Evolutionary conservation across 352 stramenopile genomes (phyloP), one percentile per base, ranked within the genome.

Genomic region (Pythium oligandrum): DNA sequence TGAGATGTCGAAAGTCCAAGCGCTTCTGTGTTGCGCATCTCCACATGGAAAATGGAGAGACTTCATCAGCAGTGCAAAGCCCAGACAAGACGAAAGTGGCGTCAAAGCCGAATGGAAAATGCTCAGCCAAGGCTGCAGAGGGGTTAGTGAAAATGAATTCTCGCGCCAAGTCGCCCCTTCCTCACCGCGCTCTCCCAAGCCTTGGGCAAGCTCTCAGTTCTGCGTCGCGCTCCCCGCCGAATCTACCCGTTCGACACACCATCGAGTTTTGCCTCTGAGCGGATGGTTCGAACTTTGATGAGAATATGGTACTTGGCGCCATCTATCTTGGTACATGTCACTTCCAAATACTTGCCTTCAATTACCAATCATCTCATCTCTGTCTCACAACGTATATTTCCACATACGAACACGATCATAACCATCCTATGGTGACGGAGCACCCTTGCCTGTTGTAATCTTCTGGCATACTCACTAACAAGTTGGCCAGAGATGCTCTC

Each of bases 1-100:
- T 82, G 63, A 80, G 85, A 26, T 77, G 59, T 4, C 76, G 78
- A 26, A 88, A 91, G 59, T 71, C 72, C 4, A 85, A 85, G 55
- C 71, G 65, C 32, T 88, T 75, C 44, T 89, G 83, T 32, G 70
- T 86, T 40, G 68, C 72, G 1, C 81, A 91, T 52, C 43, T 82
- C 48, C 54, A 74, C 35, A 54, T 75, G 43, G 73, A 77, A 32
- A 53, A 51, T 5, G 44, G 4, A 26, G 38, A 26, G 4, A 4
- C 50, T 53, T n/a, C 17, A 8, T 17, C n/a, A n/a, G 17, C 30
- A 39, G 9, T 42, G 12, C 17, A 4, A 43, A 35, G 31, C 49
- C 44, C n/a, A 4, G 40, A 26, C 17, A 26, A 26, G 17, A 26
- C 17, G 17, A 26, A 26, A 26, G 17, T 26, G 17, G 17, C 17